Conservation (phyloP, 768 basidiomycete genomes). For the Auriculariales sp. region DNA sequence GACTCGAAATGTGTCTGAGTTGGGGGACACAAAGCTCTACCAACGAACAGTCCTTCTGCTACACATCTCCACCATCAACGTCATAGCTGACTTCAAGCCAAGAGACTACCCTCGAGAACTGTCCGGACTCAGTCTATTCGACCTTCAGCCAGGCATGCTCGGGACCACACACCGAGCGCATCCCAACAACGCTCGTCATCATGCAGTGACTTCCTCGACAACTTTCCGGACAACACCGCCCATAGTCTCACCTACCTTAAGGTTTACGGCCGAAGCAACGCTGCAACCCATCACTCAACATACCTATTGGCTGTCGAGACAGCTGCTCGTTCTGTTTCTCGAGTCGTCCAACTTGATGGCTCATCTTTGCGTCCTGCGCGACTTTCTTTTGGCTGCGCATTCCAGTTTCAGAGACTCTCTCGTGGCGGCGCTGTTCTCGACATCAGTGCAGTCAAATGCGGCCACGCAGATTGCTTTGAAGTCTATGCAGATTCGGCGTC, state of each 20-base stretch:
- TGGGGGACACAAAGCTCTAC: too few species aligned
- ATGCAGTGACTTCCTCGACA: slow-evolving; percentile 12
- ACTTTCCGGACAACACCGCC: slow-evolving; percentile 53
- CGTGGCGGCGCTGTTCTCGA: slow-evolving; percentile 60
- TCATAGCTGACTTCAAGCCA: slow-evolving; percentile 37
- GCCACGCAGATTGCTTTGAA: neutral
- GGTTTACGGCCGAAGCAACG: slow-evolving; percentile 45
- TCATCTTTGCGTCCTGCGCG: slow-evolving; percentile 55
- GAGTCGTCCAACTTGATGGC: slow-evolving; percentile 44
- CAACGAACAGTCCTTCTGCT: too few species aligned
- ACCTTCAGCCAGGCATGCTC: slow-evolving; percentile 46
- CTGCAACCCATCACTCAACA: slow-evolving; percentile 47
- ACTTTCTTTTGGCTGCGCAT: slow-evolving; percentile 60
- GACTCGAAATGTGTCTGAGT: too few species aligned
- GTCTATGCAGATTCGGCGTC: slow-evolving; percentile 10
- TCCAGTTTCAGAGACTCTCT: slow-evolving; percentile 62
- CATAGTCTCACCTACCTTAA: slow-evolving; percentile 45
- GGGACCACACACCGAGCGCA: slow-evolving; percentile 1
- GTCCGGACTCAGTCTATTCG: slow-evolving; percentile 39
- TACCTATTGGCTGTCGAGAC: slow-evolving; percentile 46
- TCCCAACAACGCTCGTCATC: slow-evolving; percentile 12
- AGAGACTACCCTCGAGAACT: slow-evolving; percentile 24
- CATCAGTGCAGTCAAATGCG: slow-evolving; percentile 25
- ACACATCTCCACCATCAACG: too few species aligned
- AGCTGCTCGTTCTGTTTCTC: slow-evolving; percentile 55